These are phyloP conservation scores for Didymellaceae sp. DNA, from an alignment of 2,329 filamentous ascomycete genomes.

Conservation along the genomic window DNA sequence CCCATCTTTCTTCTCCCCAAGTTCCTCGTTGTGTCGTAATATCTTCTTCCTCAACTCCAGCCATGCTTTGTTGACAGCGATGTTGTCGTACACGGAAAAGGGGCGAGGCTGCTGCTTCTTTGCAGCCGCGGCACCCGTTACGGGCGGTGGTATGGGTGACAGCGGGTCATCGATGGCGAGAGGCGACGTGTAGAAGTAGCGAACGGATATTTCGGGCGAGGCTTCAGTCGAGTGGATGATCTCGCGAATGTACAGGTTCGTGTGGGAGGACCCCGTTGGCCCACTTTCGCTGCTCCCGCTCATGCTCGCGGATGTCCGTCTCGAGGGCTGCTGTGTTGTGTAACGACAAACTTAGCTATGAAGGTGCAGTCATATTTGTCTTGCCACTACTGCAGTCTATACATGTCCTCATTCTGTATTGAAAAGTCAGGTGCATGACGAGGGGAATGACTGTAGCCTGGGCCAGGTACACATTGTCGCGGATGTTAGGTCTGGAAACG, in stretches of 20 bases:
- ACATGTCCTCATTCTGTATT: constrained; percentile 18
- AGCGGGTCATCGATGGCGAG: constrained; percentile 88
- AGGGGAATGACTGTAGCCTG: constrained; percentile 28
- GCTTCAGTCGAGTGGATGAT: constrained; percentile 49
- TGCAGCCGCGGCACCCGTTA: constrained; percentile 54
- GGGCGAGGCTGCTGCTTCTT: constrained; percentile 72
- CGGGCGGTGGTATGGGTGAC: constrained; percentile 66
- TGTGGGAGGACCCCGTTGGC: constrained; percentile 36
- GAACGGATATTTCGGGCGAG: constrained; percentile 44
- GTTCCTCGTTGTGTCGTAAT: constrained; percentile 52
- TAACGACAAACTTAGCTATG: background rate
- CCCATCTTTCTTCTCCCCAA: constrained; percentile 41
- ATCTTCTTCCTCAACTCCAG: constrained; percentile 62
- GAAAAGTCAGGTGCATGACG: constrained; percentile 5
- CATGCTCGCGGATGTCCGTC: constrained; percentile 11
- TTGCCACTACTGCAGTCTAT: constrained; percentile 4
- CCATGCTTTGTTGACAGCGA: constrained; percentile 81
- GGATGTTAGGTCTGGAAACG: constrained; percentile 24
- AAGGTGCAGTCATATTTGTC: constrained; percentile 23
- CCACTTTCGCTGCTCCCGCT: constrained; percentile 30
- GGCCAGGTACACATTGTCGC: constrained; percentile 15
- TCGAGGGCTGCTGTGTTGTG: background rate
- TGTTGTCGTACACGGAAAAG: constrained; percentile 80
- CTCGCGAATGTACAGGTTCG: constrained; percentile 55
- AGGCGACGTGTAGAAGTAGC: constrained; percentile 83